A percentile compares a stretch with the other conserved stretches of the same genome.
Evolutionary conservation across 2,329 filamentous ascomycete species (phyloP).

Genomic region (Phyllosticta ampelicida): DNA sequence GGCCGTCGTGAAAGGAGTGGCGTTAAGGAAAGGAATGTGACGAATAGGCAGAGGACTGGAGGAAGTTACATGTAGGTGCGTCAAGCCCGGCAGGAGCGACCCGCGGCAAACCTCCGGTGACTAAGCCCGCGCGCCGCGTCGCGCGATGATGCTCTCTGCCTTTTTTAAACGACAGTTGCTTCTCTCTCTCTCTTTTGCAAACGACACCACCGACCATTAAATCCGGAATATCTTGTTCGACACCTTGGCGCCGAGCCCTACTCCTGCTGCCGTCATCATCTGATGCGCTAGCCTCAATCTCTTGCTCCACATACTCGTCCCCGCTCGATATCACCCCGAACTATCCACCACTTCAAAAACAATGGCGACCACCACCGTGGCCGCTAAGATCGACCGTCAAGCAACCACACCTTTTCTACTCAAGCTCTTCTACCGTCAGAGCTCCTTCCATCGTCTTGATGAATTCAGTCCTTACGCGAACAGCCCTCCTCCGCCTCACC

Average conservation of each 20-base stretch:
- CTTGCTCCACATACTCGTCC: not conserved
- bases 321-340: not conserved
- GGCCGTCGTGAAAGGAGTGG: not conserved
- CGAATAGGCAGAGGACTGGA: not conserved
- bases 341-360: not conserved
- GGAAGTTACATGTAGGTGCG: not conserved
- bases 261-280: not conserved
- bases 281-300: not conserved
- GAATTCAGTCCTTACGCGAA: slow-evolving; percentile 51
- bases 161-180: not conserved
- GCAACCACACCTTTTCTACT: slow-evolving; percentile 71
- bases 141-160: not conserved
- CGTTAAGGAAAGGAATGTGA: not conserved
- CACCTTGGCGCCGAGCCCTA: not conserved
- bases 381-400: slow-evolving; percentile 51
- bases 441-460: slow-evolving; percentile 60
- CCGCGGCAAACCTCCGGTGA: not conserved
- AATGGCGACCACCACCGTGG: slow-evolving; percentile 10
- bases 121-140: not conserved
- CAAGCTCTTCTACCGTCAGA: slow-evolving; percentile 70
- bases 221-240: not conserved
- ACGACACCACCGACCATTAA: not conserved
- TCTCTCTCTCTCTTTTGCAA: too few species aligned
- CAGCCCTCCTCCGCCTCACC: slow-evolving; percentile 50
- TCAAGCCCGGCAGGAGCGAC: not conserved